Evolutionary conservation across 305 asterid species (phyloP), one percentile per base, ranked within the genome.

Genomic region (Fraxinus albicans): DNA sequence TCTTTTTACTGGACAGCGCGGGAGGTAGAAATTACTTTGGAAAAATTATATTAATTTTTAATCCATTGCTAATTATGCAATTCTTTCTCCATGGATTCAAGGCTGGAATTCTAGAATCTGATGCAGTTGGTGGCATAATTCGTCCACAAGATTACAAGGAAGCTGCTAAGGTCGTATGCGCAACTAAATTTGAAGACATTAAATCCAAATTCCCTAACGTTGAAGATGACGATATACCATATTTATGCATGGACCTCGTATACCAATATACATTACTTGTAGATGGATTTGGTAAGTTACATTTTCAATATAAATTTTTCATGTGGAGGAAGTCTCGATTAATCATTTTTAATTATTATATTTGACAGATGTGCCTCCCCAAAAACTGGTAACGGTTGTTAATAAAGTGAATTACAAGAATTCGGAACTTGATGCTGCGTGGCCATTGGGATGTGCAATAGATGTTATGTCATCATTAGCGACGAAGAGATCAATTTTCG

Each of bases 1-100:
- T 89, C 88, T 77, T 91, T 91, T 84, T 88, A 87, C 77, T 91
- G 89, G 85, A 87, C 93, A 77, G 94, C 94, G 44, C 83, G 79
- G 7, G 88, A 87, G 92, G 94, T 91, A 87, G 8, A 50, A 50
- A 12, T 50, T 50, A 50, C 60, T 50, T 2, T 50, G 60, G 60
- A 4, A 50, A 50, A 7, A 15, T 12, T 21, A 34, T 6, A 35
- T 2, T 12, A 47, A 12, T 47, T 8, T 63, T n/a, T 36, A 17
- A 8, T 6, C 21, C 13, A 3, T 25, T 55, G 72, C 33, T 63
- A 63, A 63, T 63, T 63, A 23, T 23, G 33, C 2, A 10, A 73
- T 15, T 50, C 12, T 81, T n/a, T 35, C 55, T 8, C 55, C 5
- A 25, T 19, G 34, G 21, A 3, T 34, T 35, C n/a, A 15, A 63